phyloP scores from a whole-genome alignment of 2,329 filamentous ascomycete species.

The Epichloe festucae region DNA sequence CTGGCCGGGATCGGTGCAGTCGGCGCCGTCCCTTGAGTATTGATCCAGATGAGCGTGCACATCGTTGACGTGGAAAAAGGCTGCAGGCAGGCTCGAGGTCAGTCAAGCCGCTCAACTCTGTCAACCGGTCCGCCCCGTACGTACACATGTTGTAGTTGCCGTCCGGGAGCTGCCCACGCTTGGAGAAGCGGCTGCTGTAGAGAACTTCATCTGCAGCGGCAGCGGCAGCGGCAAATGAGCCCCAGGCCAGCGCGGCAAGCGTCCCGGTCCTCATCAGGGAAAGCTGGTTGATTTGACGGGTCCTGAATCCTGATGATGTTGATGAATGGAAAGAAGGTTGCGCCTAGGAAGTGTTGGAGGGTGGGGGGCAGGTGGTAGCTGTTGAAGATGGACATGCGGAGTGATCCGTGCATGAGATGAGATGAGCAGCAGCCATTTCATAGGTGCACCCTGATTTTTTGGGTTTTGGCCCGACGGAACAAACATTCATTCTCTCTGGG shows the following conservation, averaged over 20 bases:
- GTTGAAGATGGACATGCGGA: no score
- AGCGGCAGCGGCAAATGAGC: not conserved
- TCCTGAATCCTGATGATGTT: no score
- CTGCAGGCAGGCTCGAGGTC: conserved; percentile 11
- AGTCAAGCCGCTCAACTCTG: not conserved
- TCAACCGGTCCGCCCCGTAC: not conserved
- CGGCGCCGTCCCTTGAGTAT: conserved; percentile 46
- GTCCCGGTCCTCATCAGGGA: not conserved
- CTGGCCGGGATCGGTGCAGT: conserved; percentile 41
- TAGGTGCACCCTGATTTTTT: no score
- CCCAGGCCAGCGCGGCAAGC: conserved; percentile 2
- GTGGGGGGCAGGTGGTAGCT: no score
- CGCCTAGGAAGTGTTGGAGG: no score
- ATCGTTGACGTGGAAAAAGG: conserved; percentile 59
- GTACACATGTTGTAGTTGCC: conserved; percentile 7
- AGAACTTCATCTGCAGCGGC: conserved; percentile 5
- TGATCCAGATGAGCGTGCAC: conserved; percentile 55
- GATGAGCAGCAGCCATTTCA: no score
- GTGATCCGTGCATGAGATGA: no score
- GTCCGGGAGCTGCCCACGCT: conserved; percentile 4
- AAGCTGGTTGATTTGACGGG: no score
- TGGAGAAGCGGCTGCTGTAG: conserved; percentile 5
- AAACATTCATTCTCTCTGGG: no score
- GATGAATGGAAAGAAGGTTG: no score
- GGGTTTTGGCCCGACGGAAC: no score